These are phyloP conservation scores for Boletus rubroflammeus DNA, from an alignment of 768 basidiomycete genomes.

Conservation along the genomic window DNA sequence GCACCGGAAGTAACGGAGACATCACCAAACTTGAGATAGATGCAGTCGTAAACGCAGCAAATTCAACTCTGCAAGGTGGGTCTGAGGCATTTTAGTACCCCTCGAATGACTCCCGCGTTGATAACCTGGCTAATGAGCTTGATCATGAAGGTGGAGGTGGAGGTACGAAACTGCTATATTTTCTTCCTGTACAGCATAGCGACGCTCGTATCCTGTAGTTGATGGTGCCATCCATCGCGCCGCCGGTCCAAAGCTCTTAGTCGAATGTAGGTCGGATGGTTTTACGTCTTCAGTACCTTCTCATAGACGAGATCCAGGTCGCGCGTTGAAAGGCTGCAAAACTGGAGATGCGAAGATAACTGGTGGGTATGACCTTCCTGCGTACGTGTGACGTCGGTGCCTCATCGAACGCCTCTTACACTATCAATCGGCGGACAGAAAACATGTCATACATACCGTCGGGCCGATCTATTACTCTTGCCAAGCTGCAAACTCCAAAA, in stretches of 20 bases:
- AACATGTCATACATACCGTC: constrained; percentile 76
- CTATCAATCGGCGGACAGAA: constrained; percentile 36
- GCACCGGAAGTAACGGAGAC: constrained; percentile 62
- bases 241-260: constrained; percentile 59
- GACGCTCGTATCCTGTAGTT: constrained; percentile 39
- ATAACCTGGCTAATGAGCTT: background rate
- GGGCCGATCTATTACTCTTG: constrained; percentile 58
- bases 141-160: constrained; percentile 66
- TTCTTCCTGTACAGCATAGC: background rate
- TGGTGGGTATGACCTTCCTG: constrained; percentile 67
- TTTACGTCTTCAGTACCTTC: background rate
- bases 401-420: background rate
- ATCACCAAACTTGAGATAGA: constrained; percentile 72
- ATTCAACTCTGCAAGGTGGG: constrained; percentile 63
- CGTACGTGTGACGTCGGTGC: constrained; percentile 45
- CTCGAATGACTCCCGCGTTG: background rate
- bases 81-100: background rate
- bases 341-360: constrained; percentile 81
- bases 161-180: constrained; percentile 39
- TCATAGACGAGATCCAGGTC: constrained; percentile 54
- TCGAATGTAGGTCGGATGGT: constrained; percentile 56
- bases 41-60: constrained; percentile 81
- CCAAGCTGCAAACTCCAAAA: constrained; percentile 42
- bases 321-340: constrained; percentile 58
- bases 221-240: constrained; percentile 81